Percentiles rank a stretch among this genome's conserved stretches.
These are phyloP conservation scores for Nothophaeocryptopus gaeumannii DNA, from an alignment of 2,329 filamentous ascomycete species.

Conservation along the genomic window DNA sequence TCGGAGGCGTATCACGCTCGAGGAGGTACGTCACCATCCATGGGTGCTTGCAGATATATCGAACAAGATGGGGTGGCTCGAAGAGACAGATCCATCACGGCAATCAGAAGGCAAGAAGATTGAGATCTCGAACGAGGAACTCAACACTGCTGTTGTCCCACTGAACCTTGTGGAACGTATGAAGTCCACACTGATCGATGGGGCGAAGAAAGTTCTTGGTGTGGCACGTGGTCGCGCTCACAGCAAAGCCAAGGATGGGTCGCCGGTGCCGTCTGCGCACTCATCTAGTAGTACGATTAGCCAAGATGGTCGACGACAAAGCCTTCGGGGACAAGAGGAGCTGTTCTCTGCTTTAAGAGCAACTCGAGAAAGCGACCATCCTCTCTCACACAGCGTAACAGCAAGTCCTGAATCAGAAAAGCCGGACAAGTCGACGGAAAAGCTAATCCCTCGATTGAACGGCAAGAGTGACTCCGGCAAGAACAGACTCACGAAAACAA, in stretches of 20 bases:
- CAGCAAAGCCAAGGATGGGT: slow-evolving; percentile 55
- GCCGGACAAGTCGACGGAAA: slow-evolving; percentile 11
- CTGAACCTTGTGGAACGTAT: slow-evolving; percentile 84
- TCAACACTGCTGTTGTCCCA: slow-evolving; percentile 85
- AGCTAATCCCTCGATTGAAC: slow-evolving; percentile 11
- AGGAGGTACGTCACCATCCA: slow-evolving; percentile 88
- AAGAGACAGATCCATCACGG: slow-evolving; percentile 82
- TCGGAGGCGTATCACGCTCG: slow-evolving; percentile 78
- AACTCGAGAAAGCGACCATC: slow-evolving; percentile 61
- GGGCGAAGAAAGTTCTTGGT: slow-evolving; percentile 45
- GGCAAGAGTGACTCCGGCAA: slow-evolving; percentile 11
- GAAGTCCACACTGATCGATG: slow-evolving; percentile 63
- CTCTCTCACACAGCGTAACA: slow-evolving; percentile 70
- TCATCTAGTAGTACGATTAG: slow-evolving; percentile 56
- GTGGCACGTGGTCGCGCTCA: slow-evolving; percentile 42
- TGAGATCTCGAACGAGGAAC: slow-evolving; percentile 85
- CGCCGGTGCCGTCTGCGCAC: slow-evolving; percentile 51
- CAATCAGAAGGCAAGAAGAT: slow-evolving; percentile 80
- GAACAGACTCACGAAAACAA: slow-evolving; percentile 18
- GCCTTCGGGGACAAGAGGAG: slow-evolving; percentile 58
- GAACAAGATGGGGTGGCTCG: slow-evolving; percentile 78
- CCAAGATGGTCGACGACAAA: slow-evolving; percentile 55
- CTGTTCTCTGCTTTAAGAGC: slow-evolving; percentile 51
- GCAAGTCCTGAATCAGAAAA: slow-evolving; percentile 58
- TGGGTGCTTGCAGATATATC: slow-evolving; percentile 82